Base-by-base conservation (phyloP, 2,329 filamentous ascomycete genomes). In the Aspergillus quadricinctus region DNA sequence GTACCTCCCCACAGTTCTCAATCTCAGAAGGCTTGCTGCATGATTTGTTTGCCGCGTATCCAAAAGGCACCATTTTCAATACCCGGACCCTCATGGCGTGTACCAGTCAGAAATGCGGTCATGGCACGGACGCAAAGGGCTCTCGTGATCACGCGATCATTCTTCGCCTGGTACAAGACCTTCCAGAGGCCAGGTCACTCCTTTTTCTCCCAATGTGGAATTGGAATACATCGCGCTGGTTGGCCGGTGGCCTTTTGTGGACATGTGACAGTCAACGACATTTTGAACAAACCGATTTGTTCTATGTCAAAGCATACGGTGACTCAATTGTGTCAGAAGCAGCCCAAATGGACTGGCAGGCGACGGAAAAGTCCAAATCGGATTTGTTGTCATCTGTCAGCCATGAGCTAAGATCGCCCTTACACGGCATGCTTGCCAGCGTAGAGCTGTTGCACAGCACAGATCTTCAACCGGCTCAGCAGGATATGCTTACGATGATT, bases 341-440 rank as follows among this genome's bases (percentile, higher is more conserved):
- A 17, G 66, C 69, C 11, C 66, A 71, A 10, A 59, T 71, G 11
- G 65, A 74, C n/a, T 70, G 69, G 57, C 64, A 53, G 3, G 61
- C 67, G 2, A 67, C 66, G 1, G 78, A 81, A 40, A 74, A 75
- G 52, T 75, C 78, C 9, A 83, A 83, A 57, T 75, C 76, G 0
- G 79, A 81, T 11, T 80, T 83, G 46, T 75, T 83, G 17, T 77
- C 77, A 0, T 78, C 76, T 0, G 79, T 83, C 27, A 79, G 75
- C 28, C 81, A 83, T 60, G 81, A 83, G 58, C 69, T 83, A 7
- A 71, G 79, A 4, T 77, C 67, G 37, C 81, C 74, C 23, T 67
- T 77, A 40, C 81, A 78, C 53, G 79, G 77, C 28, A 75, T 78
- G 35, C 68, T 79, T 17, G 80, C 78, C 1, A 80, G 77, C n/a